phyloP scores from a whole-genome alignment of 176 grass and related monocot genomes.

The Zea luxurians region DNA sequence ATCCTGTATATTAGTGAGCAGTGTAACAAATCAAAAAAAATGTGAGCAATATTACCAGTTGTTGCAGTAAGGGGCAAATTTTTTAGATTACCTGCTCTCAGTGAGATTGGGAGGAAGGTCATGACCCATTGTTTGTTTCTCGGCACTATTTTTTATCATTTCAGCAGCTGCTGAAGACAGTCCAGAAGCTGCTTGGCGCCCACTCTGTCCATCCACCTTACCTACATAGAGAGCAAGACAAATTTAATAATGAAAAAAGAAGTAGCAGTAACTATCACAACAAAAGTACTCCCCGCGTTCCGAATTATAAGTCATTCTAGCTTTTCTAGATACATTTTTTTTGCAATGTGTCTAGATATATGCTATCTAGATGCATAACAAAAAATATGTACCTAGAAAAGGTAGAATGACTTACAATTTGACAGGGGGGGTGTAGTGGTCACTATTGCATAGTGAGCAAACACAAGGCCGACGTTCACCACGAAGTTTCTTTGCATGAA shows the following conservation, averaged over 20 bases:
- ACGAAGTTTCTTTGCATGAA: background rate
- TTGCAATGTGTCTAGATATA: no score
- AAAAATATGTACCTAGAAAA: background rate
- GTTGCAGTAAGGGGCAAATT: background rate
- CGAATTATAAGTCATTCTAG: background rate
- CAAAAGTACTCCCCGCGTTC: background rate
- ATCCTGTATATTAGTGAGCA: slow-evolving; percentile 9
- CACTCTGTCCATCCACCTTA: background rate
- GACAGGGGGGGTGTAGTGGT: background rate
- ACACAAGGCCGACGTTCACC: background rate
- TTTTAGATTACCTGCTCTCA: slow-evolving; percentile 20
- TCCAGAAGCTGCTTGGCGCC: background rate
- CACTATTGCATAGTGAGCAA: background rate
- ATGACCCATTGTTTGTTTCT: background rate
- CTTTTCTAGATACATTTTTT: background rate
- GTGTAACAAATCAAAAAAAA: background rate
- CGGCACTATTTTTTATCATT: background rate
- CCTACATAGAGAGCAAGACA: background rate
- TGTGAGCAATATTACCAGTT: background rate
- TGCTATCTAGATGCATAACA: no score
- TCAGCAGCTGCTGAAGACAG: background rate
- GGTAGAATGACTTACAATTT: background rate
- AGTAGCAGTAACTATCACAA: background rate
- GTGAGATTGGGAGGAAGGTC: background rate
- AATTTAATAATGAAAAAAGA: background rate